These are phyloP conservation scores for Neofusicoccum sp. DNA, from an alignment of 2,329 filamentous ascomycete species.

Conservation along the genomic window DNA sequence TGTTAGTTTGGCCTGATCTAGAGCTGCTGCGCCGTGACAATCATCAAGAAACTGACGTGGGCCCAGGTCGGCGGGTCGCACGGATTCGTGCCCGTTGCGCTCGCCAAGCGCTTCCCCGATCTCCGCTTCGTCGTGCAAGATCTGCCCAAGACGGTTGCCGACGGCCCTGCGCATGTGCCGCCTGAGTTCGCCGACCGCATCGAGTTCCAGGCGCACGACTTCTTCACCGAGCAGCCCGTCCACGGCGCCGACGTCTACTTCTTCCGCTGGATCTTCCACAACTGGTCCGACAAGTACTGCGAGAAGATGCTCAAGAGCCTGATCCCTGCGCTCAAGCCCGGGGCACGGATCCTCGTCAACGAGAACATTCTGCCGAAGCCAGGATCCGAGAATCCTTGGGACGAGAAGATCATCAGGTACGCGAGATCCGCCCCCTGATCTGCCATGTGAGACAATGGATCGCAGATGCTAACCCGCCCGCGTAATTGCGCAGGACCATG, in stretches of 20 bases:
- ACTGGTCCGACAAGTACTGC: conserved; percentile 40
- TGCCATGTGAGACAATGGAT: neutral
- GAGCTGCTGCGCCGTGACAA: neutral
- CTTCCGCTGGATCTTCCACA: conserved; percentile 41
- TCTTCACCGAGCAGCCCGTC: conserved; percentile 30
- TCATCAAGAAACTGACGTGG: neutral
- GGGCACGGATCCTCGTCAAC: conserved; percentile 20
- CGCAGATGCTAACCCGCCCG: neutral
- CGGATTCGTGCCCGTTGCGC: conserved; percentile 20
- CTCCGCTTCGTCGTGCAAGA: conserved; percentile 24
- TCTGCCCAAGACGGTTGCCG: conserved; percentile 21
- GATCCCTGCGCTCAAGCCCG: conserved; percentile 20
- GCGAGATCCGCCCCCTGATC: neutral
- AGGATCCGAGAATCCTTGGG: conserved; percentile 19
- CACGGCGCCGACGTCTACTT: conserved; percentile 36
- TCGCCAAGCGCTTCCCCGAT: conserved; percentile 15
- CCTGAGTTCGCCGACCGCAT: conserved; percentile 21
- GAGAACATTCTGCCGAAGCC: conserved; percentile 30
- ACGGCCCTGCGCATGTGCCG: conserved; percentile 19
- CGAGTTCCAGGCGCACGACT: conserved; percentile 26
- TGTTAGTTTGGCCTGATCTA: conserved; percentile 9
- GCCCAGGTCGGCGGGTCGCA: conserved; percentile 22
- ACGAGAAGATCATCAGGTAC: conserved; percentile 21
- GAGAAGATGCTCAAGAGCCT: conserved; percentile 28
- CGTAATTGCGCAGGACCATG: conserved; percentile 14